Evolutionary conservation across 1,139 yeast species (phyloP).

Genomic region (Yamadazyma conglobata): DNA sequence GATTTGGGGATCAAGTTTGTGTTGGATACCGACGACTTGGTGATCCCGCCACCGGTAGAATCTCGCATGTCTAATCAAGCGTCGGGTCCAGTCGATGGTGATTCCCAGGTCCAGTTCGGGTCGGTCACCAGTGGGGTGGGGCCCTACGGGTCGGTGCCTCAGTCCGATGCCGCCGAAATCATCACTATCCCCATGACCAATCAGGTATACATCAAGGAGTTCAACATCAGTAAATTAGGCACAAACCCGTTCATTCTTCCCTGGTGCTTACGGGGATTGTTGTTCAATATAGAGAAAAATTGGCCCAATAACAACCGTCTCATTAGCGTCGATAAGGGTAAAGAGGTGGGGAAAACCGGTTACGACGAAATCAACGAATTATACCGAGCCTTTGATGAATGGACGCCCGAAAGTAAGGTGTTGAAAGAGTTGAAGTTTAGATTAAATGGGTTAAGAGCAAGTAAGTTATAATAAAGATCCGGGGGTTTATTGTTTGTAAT

Average conservation of each 20-base stretch:
- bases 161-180: constrained; percentile 11
- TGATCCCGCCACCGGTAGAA: constrained; percentile 28
- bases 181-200: constrained; percentile 30
- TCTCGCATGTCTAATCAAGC: constrained; percentile 2
- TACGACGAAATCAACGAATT: constrained; percentile 56
- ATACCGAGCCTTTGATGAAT: constrained; percentile 67
- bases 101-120: constrained; percentile 9
- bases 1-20: constrained; percentile 73
- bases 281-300: constrained; percentile 60
- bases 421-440: constrained; percentile 82
- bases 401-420: constrained; percentile 83
- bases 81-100: constrained; percentile 1
- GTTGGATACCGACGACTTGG: constrained; percentile 69
- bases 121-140: constrained; percentile 23
- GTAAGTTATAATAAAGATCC: constrained; percentile 29
- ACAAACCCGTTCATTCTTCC: constrained; percentile 83
- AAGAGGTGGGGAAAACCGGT: constrained; percentile 32
- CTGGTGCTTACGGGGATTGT: constrained; percentile 85
- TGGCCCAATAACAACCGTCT: constrained; percentile 38
- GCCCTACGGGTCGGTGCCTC: constrained; percentile 15
- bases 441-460: constrained; percentile 65
- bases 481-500: too few relatives aligned
- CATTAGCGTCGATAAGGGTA: constrained; percentile 24
- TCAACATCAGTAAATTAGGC: constrained; percentile 58
- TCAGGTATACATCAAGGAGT: constrained; percentile 58